Percentiles rank a stretch among this genome's conserved stretches.
These are phyloP conservation scores for Cercospora berteroae DNA, from an alignment of 2,329 filamentous ascomycete genomes.

Conservation along the genomic window DNA sequence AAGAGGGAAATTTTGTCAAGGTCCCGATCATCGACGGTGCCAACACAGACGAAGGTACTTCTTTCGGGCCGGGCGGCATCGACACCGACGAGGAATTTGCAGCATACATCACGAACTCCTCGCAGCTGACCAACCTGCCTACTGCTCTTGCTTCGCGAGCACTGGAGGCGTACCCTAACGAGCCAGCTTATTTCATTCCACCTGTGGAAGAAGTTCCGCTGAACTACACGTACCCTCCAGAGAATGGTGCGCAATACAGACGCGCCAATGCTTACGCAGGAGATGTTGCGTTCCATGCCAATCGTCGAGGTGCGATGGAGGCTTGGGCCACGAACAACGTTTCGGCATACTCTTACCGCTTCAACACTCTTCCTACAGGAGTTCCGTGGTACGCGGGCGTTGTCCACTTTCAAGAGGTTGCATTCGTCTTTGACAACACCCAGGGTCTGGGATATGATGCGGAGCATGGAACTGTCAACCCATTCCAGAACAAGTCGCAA, in stretches of 20 bases:
- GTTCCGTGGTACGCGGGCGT: conserved; percentile 45
- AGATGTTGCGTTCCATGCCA: conserved; percentile 57
- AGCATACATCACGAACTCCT: conserved; percentile 39
- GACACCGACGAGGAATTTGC: conserved; percentile 56
- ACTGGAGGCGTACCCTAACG: conserved; percentile 54
- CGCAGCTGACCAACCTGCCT: conserved; percentile 23
- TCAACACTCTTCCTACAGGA: conserved; percentile 56
- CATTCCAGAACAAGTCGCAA: conserved; percentile 39
- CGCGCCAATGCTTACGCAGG: conserved; percentile 56
- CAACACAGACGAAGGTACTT: conserved; percentile 65
- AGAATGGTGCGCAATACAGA: conserved; percentile 51
- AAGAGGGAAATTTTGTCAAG: conserved; percentile 59
- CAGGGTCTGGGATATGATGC: conserved; percentile 43
- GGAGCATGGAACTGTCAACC: conserved; percentile 35
- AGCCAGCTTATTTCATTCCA: conserved; percentile 51
- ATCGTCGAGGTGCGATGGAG: conserved; percentile 54
- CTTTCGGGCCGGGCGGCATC: conserved; percentile 55
- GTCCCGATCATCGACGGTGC: conserved; percentile 53
- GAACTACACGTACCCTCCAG: conserved; percentile 40
- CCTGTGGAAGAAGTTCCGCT: conserved; percentile 38
- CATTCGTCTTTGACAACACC: conserved; percentile 47
- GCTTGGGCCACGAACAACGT: conserved; percentile 50
- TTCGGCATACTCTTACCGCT: conserved; percentile 61
- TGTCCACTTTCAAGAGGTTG: conserved; percentile 54
- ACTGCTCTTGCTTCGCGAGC: conserved; percentile 40